A percentile compares a stretch with the other conserved stretches of the same genome.
Conservation (phyloP, 371 early-diverging fungal genomes). For the Massospora cicadina region DNA sequence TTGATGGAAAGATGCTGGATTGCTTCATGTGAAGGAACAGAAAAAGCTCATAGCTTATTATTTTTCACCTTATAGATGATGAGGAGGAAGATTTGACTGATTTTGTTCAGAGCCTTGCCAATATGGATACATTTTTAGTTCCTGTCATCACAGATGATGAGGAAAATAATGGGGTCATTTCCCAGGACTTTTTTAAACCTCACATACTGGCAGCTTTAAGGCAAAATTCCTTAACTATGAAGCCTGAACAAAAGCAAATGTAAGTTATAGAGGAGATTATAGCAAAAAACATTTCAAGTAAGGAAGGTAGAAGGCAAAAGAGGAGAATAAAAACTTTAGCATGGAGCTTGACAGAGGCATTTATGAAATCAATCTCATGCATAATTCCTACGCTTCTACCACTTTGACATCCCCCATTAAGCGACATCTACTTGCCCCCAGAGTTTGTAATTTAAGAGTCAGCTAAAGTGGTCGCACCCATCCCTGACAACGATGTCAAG, state of each 20-base stretch:
- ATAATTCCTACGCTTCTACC: slow-evolving; percentile 21
- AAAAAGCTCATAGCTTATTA: slow-evolving; percentile 16
- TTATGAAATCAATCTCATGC: slow-evolving; percentile 52
- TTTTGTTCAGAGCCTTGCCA: slow-evolving; percentile 70
- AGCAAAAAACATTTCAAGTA: slow-evolving; percentile 80
- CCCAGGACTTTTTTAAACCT: slow-evolving; percentile 33
- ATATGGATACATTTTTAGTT: slow-evolving; percentile 63
- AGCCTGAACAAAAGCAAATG: slow-evolving; percentile 47
- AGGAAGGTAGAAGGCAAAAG: slow-evolving; percentile 34
- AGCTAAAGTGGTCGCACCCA: slow-evolving; percentile 15
- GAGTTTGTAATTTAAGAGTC: slow-evolving; percentile 19
- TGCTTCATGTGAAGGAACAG: slow-evolving; percentile 78
- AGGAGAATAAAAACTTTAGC: slow-evolving; percentile 18
- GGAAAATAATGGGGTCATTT: slow-evolving; percentile 43
- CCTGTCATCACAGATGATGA: slow-evolving; percentile 46
- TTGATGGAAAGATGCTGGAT: slow-evolving; percentile 89
- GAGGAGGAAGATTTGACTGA: slow-evolving; percentile 65
- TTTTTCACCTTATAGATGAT: slow-evolving; percentile 75
- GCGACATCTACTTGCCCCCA: slow-evolving; percentile 25
- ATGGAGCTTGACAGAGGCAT: slow-evolving; percentile 76
- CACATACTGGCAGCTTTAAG: slow-evolving; percentile 79
- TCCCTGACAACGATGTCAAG: slow-evolving; percentile 16
- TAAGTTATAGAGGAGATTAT: slow-evolving; percentile 92
- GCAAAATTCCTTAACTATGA: slow-evolving; percentile 19
- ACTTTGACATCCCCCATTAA: slow-evolving; percentile 17